Conservation (phyloP, 768 basidiomycete genomes). For the Boletus sensibilis region DNA sequence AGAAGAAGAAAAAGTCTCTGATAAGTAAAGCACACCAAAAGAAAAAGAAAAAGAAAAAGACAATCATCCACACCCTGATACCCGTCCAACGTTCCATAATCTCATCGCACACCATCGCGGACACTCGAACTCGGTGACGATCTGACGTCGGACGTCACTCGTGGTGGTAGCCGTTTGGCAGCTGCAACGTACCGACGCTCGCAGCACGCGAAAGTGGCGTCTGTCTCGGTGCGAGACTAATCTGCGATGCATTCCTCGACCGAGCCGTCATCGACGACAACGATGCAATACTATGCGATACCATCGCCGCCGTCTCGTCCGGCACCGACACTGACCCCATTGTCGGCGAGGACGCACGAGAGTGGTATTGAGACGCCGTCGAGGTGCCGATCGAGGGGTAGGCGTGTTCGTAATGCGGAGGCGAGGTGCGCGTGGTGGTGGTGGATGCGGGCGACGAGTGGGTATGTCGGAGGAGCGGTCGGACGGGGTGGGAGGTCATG, state of each 20-base stretch:
- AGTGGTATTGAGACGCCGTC: slow-evolving; percentile 35
- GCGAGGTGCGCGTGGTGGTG: slow-evolving; percentile 1
- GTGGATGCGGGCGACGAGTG: slow-evolving; percentile 24
- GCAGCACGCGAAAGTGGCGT: slow-evolving; percentile 36
- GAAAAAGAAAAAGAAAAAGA: too few species aligned
- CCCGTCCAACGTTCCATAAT: not conserved
- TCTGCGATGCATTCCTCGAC: slow-evolving; percentile 66
- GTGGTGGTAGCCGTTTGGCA: slow-evolving; percentile 12
- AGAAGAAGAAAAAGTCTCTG: not conserved
- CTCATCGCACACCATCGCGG: not conserved
- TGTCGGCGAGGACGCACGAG: slow-evolving; percentile 32
- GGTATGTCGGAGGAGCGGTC: slow-evolving; percentile 20
- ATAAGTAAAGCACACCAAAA: not conserved
- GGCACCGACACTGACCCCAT: slow-evolving; percentile 9
- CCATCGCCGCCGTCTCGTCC: slow-evolving; percentile 15
- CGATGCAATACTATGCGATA: slow-evolving; percentile 36
- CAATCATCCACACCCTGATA: too few species aligned
- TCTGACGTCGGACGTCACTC: not conserved
- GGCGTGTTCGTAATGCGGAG: slow-evolving; percentile 18
- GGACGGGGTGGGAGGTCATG: slow-evolving; percentile 1
- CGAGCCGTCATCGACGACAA: slow-evolving; percentile 47
- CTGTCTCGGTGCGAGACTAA: slow-evolving; percentile 54
- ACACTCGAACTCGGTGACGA: too few species aligned
- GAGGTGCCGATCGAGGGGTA: slow-evolving; percentile 31
- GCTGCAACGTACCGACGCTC: slow-evolving; percentile 22